Evolutionary conservation across 148 eudicot species (phyloP).

Genomic region (Vaccinium myrtillus): DNA sequence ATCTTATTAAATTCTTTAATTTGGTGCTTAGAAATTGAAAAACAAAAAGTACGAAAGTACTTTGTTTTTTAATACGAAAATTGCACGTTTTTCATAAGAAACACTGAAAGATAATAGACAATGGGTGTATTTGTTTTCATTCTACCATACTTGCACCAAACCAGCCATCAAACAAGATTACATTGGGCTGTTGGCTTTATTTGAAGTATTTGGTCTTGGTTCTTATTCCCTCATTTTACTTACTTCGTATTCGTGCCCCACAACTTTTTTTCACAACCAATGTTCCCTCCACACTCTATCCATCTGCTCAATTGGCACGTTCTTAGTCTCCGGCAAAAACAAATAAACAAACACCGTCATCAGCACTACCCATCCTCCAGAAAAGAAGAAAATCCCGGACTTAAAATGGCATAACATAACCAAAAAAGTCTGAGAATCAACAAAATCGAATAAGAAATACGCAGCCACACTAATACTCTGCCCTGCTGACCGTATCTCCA

Average conservation of each 20-base stretch:
- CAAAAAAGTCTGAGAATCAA: not conserved
- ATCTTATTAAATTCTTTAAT: too few species aligned
- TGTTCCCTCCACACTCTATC: constrained; percentile 1
- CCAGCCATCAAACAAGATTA: not conserved
- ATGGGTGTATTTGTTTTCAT: not conserved
- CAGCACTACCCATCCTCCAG: constrained; percentile 33
- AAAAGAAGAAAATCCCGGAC: constrained; percentile 43
- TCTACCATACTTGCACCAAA: not conserved
- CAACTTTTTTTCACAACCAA: constrained; percentile 22
- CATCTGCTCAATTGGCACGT: not conserved
- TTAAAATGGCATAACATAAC: constrained; percentile 7
- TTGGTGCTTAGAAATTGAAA: too few species aligned
- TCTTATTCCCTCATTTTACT: constrained; percentile 15
- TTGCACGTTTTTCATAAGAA: too few species aligned
- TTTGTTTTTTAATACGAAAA: too few species aligned
- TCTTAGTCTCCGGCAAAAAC: constrained; percentile 28
- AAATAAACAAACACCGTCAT: constrained; percentile 42
- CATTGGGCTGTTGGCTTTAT: not conserved
- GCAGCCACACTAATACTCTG: not conserved
- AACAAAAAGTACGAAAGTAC: too few species aligned
- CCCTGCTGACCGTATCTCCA: too few species aligned
- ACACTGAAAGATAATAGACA: too few species aligned
- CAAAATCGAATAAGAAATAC: not conserved
- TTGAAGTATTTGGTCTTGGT: not conserved
- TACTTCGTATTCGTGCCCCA: constrained; percentile 24